Conservation (phyloP, 192 early-diverging fungal species). For the Coemansia sp. region DNA sequence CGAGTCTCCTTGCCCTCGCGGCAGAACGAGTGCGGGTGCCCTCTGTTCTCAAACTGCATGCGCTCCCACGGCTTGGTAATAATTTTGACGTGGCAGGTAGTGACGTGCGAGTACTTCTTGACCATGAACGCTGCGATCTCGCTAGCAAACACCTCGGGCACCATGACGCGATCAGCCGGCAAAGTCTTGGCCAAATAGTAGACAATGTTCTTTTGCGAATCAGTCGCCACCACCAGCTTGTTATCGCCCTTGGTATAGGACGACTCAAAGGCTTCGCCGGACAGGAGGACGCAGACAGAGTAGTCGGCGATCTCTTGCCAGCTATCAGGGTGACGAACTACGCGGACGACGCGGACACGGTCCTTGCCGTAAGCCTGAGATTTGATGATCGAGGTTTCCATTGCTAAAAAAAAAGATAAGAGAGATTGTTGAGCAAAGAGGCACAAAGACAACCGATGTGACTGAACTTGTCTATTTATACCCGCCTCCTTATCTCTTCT, state of each 20-base stretch:
- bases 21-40: conserved; percentile 69
- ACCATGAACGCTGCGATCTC: conserved; percentile 70
- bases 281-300: conserved; percentile 60
- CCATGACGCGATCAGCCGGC: conserved; percentile 60
- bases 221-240: conserved; percentile 71
- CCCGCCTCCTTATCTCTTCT: background rate
- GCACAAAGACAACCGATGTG: background rate
- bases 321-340: conserved; percentile 58
- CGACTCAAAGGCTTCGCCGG: conserved; percentile 58
- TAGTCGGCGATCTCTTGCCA: conserved; percentile 70
- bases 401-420: conserved; percentile 10
- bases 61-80: conserved; percentile 76
- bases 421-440: background rate
- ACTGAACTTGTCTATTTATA: background rate
- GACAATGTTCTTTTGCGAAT: conserved; percentile 77
- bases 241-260: conserved; percentile 79
- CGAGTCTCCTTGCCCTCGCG: conserved; percentile 69
- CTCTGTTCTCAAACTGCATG: conserved; percentile 59
- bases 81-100: conserved; percentile 61
- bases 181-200: conserved; percentile 70
- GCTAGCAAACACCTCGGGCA: conserved; percentile 68
- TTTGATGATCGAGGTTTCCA: conserved; percentile 57
- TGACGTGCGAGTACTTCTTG: conserved; percentile 69
- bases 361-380: conserved; percentile 73
- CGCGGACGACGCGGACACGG: conserved; percentile 69